phyloP scores from a whole-genome alignment of 345 rosid species.

The Arabidopsis arenosa region DNA sequence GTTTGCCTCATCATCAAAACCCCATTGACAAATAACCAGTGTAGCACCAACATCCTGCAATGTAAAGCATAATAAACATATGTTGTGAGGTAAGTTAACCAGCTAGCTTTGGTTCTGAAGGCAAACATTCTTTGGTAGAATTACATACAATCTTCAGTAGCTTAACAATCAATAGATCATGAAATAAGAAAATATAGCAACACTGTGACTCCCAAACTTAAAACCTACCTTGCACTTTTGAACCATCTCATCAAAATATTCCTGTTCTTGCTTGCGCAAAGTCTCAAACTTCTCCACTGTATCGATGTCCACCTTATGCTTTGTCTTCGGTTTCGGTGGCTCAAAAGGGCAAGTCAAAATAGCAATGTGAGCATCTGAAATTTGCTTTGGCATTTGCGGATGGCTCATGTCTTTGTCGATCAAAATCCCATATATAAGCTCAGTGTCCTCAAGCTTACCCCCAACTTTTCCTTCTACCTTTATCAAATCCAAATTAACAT shows the following conservation, averaged over 20 bases:
- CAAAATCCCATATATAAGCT: conserved; percentile 80
- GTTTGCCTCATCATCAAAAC: conserved; percentile 96
- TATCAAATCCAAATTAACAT: conserved; percentile 90
- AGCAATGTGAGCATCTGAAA: conserved; percentile 94
- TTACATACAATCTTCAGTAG: not conserved
- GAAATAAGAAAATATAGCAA: not conserved
- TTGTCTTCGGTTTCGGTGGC: conserved; percentile 99
- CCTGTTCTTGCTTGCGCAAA: conserved; percentile 84
- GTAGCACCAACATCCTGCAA: conserved; percentile 95
- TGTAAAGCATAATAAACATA: no score
- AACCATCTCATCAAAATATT: conserved; percentile 97
- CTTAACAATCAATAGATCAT: not conserved
- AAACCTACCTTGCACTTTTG: conserved; percentile 81
- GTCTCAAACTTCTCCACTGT: conserved; percentile 94
- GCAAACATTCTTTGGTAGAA: not conserved
- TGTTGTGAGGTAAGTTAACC: no score
- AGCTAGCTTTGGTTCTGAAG: not conserved
- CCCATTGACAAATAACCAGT: conserved; percentile 97
- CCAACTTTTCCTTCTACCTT: conserved; percentile 98
- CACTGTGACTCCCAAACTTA: not conserved
- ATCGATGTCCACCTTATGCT: conserved; percentile 99
- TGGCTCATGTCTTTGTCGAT: conserved; percentile 98
- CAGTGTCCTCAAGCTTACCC: conserved; percentile 90
- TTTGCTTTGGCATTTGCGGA: conserved; percentile 96
- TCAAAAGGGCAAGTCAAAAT: conserved; percentile 97